Percentiles rank a stretch among this genome's conserved stretches.
Evolutionary conservation across 2,329 filamentous ascomycete species (phyloP).

Genomic region (Sclerotinia trifoliorum): DNA sequence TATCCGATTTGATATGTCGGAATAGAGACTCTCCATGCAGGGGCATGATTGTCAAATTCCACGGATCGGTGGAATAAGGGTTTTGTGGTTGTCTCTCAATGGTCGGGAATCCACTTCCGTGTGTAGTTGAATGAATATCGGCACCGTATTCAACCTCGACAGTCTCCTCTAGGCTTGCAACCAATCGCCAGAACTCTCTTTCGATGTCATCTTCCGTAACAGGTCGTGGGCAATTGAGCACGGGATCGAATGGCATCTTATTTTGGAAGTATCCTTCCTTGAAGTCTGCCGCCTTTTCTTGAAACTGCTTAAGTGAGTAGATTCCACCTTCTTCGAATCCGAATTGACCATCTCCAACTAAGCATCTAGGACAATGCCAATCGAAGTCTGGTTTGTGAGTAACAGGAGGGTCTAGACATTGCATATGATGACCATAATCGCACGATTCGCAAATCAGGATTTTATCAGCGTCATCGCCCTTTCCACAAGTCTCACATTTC

Average conservation of each 20-base stretch:
- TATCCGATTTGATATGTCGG: conserved; percentile 95
- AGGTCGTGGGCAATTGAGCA: conserved; percentile 74
- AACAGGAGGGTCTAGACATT: conserved; percentile 84
- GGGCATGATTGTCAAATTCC: conserved; percentile 93
- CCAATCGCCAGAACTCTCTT: conserved; percentile 92
- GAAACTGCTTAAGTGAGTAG: conserved; percentile 93
- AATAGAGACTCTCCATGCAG: conserved; percentile 90
- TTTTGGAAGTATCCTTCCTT: conserved; percentile 91
- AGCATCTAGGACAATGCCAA: conserved; percentile 93
- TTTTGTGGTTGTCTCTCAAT: conserved; percentile 87
- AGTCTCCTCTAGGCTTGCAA: conserved; percentile 89
- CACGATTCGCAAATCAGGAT: conserved; percentile 88
- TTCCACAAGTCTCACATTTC: conserved; percentile 86
- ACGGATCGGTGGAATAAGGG: conserved; percentile 83
- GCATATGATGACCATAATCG: conserved; percentile 82
- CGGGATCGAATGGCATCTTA: conserved; percentile 83
- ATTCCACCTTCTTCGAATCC: conserved; percentile 96
- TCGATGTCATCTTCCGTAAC: conserved; percentile 96
- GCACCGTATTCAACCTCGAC: conserved; percentile 98
- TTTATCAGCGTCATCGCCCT: conserved; percentile 67
- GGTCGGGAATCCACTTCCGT: conserved; percentile 95
- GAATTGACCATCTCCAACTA: conserved; percentile 95
- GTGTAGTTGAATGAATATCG: conserved; percentile 96
- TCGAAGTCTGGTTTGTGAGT: conserved; percentile 76
- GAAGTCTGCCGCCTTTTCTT: conserved; percentile 93